Percentiles rank a stretch among this genome's conserved stretches.
phyloP scores from a whole-genome alignment of 176 grass and related monocot genomes.

The Eragrostis curvula region DNA sequence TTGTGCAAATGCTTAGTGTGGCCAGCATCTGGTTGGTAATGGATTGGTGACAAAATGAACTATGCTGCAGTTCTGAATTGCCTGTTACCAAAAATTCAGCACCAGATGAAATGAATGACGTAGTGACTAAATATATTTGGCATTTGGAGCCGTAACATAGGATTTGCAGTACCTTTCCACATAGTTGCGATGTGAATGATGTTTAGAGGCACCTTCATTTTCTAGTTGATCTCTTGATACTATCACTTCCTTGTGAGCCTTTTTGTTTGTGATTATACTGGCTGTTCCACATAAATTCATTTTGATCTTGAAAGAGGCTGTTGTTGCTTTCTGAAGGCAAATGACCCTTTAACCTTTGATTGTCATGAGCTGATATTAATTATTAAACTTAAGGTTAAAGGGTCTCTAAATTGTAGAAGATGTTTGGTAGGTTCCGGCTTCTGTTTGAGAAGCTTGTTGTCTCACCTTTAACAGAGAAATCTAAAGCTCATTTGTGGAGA shows the following conservation, averaged over 20 bases:
- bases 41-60: background rate
- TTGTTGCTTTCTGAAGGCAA: background rate
- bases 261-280: background rate
- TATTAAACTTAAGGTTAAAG: slow-evolving; percentile 2
- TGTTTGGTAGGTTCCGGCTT: background rate
- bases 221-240: background rate
- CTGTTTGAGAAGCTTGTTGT: slow-evolving; percentile 5
- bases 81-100: background rate
- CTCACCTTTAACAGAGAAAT: slow-evolving; percentile 7
- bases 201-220: background rate
- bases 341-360: background rate
- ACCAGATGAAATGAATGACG: slow-evolving; percentile 14
- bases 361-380: slow-evolving; percentile 13
- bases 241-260: background rate
- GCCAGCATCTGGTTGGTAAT: slow-evolving; percentile 1
- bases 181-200: background rate
- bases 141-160: background rate
- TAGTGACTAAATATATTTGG: too few species aligned
- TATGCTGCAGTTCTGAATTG: background rate
- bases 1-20: background rate
- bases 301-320: background rate
- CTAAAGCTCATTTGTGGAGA: slow-evolving; percentile 1
- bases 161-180: background rate
- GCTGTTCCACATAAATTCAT: background rate
- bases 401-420: background rate